A percentile compares a stretch with the other conserved stretches of the same genome.
Evolutionary conservation across 148 eudicot species (phyloP).

Genomic region (Fagopyrum esculentum): DNA sequence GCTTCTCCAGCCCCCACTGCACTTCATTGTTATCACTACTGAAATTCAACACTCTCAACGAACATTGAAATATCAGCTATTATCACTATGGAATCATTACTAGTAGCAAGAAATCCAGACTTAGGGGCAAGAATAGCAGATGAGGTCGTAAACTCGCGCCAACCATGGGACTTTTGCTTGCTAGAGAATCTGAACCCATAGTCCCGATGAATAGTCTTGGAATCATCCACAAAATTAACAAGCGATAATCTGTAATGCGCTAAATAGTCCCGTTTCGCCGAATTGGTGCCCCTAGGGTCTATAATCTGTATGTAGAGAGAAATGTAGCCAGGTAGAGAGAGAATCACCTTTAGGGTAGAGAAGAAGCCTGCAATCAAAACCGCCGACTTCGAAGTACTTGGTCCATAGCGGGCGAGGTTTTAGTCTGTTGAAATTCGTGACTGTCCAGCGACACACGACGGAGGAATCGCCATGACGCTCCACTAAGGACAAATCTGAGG

Average conservation of each 20-base stretch:
- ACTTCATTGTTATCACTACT: conserved; percentile 55
- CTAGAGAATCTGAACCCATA: conserved; percentile 83
- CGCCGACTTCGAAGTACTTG: conserved; percentile 90
- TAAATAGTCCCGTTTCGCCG: conserved; percentile 90
- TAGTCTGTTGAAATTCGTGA: conserved; percentile 50
- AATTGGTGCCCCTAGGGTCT: conserved; percentile 65
- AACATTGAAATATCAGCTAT: conserved; percentile 81
- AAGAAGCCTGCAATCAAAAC: conserved; percentile 75
- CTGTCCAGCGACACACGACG: conserved; percentile 72
- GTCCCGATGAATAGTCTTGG: conserved; percentile 62
- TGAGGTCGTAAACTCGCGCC: conserved; percentile 90
- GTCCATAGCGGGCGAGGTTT: conserved; percentile 87
- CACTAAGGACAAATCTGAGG: conserved; percentile 40
- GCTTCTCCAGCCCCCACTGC: conserved; percentile 28
- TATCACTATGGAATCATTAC: conserved; percentile 52
- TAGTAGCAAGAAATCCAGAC: conserved; percentile 46
- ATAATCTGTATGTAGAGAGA: conserved; percentile 76
- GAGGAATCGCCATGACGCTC: conserved; percentile 58
- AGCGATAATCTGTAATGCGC: conserved; percentile 71
- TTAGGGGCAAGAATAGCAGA: conserved; percentile 49
- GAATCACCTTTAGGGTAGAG: conserved; percentile 91
- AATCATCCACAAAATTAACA: conserved; percentile 47
- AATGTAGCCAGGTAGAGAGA: conserved; percentile 83
- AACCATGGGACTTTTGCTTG: conserved; percentile 91
- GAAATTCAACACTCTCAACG: conserved; percentile 55